Base-by-base conservation (phyloP, 169 alveolate species). In the Eimeria necatrix region DNA sequence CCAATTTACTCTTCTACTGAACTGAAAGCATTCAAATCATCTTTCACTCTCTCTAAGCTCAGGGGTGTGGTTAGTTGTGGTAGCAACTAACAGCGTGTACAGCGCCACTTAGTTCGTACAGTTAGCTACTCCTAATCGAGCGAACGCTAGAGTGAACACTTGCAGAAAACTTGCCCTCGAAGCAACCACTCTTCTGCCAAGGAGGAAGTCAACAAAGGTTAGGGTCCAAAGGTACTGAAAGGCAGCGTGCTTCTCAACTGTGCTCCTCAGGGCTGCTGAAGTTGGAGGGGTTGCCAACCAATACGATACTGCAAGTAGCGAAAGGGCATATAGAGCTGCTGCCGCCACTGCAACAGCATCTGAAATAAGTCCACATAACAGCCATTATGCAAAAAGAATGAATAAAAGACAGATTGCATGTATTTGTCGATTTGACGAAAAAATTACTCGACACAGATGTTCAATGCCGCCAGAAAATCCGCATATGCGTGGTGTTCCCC, bases 211-310 rank as follows among this genome's bases (percentile, higher is more conserved):
- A 18, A 26, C 53, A 20, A 83, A 24, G 0, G 61, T 83, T 12
- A 83, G 60, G 76, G 16, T 26, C 91, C 91, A 83, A 49, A 83
- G 60, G 24, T 83, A 83, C 24, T 83, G 76, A 56, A 83, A 83
- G 24, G 53, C 76, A 49, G 74, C 24, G 53, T 83, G 91, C 32
- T 22, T 53, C 3, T 83, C 91, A 26, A 83, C 74, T 24, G 91
- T 18, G 52, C 91, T 71, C 8, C 60, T 22, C 56, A 83, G 8
- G 59, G 60, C 76, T 1, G 91, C 71, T 83, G 74, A 53, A 26
- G 76, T 56, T 46, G 91, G 91, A 10, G 91, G 76, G 4, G 74
- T 83, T 52, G 91, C 91, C 71, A 83, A 32, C 41, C 48, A 83
- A 56, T 83, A 83, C 32, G 91, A 83, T 12, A 83, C 74, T 14